Evolutionary conservation across 768 basidiomycete species (phyloP), one percentile per base, ranked within the genome.

Genomic region (Lenzites betulinus): DNA sequence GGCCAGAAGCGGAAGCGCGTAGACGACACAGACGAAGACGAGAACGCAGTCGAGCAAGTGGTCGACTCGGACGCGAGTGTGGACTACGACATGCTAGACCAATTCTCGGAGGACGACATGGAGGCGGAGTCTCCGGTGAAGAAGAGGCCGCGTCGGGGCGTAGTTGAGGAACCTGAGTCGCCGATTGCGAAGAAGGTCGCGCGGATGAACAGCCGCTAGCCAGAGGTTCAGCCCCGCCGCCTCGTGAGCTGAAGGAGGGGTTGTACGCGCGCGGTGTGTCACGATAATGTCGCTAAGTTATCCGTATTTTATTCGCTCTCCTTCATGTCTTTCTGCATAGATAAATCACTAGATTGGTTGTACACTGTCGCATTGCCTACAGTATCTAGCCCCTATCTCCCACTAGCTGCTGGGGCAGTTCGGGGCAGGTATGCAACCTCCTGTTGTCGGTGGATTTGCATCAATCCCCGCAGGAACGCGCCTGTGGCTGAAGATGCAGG

Each of bases 1-100:
- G 20, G 26, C 64, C 63, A 62, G 51, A 78, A 75, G 58, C 73
- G 69, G 25, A 60, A 69, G 20, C 70, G 70, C 42, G 72, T 59
- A 44, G 49, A 49, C 6, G 54, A 7, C 20, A 35, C 65, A 13
- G 58, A 44, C 44, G 63, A 44, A 44, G 63, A 66, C 57, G 52
- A 58, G 4, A 46, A n/a, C 30, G 15, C 43, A 3, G 61, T 67
- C n/a, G n/a, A n/a, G 3, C 71, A 74, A 50, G 55, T 61, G 28
- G 75, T 69, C 44, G 74, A 74, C 44, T 74, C 70, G 23, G 60
- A 56, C 20, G 46, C 51, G 9, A 23, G 25, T 8, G 36, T 51
- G 23, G 68, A 69, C 41, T 64, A 65, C 28, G 62, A 63, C 28
- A 63, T 64, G 54, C 58, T 69, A 22, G 67, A 69, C 35, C 22